These are phyloP conservation scores for Lentinula aciculospora DNA, from an alignment of 768 basidiomycete genomes.

Conservation along the genomic window DNA sequence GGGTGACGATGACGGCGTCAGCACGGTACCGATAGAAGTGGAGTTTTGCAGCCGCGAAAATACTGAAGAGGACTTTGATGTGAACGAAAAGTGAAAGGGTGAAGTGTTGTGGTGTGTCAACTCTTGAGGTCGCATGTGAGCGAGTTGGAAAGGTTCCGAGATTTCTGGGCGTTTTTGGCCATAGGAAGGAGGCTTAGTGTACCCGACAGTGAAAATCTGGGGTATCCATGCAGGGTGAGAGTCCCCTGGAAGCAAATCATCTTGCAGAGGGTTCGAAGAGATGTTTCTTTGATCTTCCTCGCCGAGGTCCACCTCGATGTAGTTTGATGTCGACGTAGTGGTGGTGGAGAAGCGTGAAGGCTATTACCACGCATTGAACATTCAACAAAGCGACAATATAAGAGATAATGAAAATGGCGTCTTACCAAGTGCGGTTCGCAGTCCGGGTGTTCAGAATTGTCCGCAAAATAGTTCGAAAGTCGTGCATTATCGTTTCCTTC, in stretches of 20 bases:
- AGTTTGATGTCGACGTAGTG: slow-evolving; percentile 26
- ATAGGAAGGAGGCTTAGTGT: slow-evolving; percentile 1
- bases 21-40: background rate
- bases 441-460: slow-evolving; percentile 10
- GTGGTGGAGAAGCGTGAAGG: slow-evolving; percentile 28
- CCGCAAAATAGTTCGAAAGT: background rate
- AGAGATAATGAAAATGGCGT: background rate
- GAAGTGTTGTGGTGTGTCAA: background rate
- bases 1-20: background rate
- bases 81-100: background rate
- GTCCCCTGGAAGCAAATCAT: slow-evolving; percentile 2
- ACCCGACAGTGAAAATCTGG: slow-evolving; percentile 6
- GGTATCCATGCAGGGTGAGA: slow-evolving; percentile 6
- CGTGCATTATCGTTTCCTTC: background rate
- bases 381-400: background rate
- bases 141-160: slow-evolving; percentile 5
- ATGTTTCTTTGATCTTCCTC: background rate
- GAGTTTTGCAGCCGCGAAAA: background rate
- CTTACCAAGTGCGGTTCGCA: slow-evolving; percentile 12
- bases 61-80: background rate
- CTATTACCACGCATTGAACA: slow-evolving; percentile 11
- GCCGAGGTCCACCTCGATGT: slow-evolving; percentile 14
- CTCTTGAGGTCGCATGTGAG: background rate
- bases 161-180: background rate
- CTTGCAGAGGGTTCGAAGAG: background rate